phyloP scores from a whole-genome alignment of 1,284 basidiomycete genomes.

The Termitomyces sp. region DNA sequence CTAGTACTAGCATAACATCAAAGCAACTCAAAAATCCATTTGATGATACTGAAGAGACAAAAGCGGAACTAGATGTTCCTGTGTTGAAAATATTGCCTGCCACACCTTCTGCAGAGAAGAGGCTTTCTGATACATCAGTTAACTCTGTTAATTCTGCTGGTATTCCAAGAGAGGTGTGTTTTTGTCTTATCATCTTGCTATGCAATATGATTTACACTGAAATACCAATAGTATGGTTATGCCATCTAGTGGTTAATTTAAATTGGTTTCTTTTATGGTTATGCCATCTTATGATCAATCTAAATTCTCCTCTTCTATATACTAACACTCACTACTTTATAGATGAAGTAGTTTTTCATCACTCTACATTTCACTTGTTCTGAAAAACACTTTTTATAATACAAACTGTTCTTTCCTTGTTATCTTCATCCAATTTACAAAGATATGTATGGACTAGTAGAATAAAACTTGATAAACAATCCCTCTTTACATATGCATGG shows the following conservation, averaged over 20 bases:
- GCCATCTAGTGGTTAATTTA: not conserved
- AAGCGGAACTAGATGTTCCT: not conserved
- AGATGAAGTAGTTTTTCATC: no score
- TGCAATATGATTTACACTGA: not conserved
- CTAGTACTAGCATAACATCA: not conserved
- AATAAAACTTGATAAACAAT: no score
- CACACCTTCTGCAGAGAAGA: conserved; percentile 4
- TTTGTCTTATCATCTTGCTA: not conserved
- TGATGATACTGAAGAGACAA: conserved; percentile 9
- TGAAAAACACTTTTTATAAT: no score
- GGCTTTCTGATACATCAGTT: conserved; percentile 1
- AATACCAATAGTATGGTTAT: not conserved
- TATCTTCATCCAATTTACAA: no score
- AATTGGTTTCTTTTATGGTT: not conserved
- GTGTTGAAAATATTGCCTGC: conserved; percentile 6
- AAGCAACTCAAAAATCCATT: conserved; percentile 14
- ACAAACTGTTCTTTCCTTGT: no score
- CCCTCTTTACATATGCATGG: no score
- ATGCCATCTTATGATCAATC: not conserved
- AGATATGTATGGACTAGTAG: no score
- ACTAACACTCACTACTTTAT: no score
- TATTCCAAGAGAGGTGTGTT: conserved; percentile 9
- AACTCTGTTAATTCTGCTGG: not conserved
- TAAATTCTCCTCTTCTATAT: no score
- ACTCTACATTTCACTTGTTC: no score